Evolutionary conservation across 2,329 filamentous ascomycete species (phyloP).

Genomic region (Xylariales sp.): DNA sequence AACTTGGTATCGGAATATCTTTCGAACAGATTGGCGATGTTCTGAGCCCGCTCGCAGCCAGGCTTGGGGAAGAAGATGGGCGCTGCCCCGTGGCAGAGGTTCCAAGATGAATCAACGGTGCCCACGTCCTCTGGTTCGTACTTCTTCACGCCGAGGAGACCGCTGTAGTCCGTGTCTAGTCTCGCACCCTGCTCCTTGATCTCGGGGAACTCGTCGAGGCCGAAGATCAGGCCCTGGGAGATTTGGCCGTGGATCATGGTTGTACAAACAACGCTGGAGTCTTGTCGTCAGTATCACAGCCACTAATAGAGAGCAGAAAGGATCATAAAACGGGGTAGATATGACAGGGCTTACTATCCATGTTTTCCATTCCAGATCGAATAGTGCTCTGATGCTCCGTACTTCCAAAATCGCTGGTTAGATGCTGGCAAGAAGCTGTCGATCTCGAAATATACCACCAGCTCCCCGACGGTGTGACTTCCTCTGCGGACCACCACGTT

Average conservation of each 20-base stretch:
- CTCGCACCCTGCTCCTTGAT: constrained; percentile 8
- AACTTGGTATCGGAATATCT: constrained; percentile 10
- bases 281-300: too few relatives aligned
- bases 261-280: constrained; percentile 18
- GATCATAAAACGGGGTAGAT: too few relatives aligned
- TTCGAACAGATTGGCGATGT: constrained; percentile 15
- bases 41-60: constrained; percentile 20
- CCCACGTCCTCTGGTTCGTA: constrained; percentile 14
- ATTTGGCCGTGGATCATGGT: constrained; percentile 11
- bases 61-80: constrained; percentile 23
- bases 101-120: background rate
- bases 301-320: too few relatives aligned
- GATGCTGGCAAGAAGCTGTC: constrained; percentile 24
- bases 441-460: constrained; percentile 26
- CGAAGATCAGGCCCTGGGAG: constrained; percentile 24
- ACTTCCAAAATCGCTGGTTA: constrained; percentile 16
- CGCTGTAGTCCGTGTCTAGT: constrained; percentile 18
- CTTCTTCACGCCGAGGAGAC: constrained; percentile 21
- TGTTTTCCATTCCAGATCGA: constrained; percentile 9
- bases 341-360: too few relatives aligned
- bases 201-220: constrained; percentile 14
- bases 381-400: constrained; percentile 1
- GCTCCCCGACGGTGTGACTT: constrained; percentile 14
- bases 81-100: constrained; percentile 9
- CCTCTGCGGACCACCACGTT: constrained; percentile 13